phyloP scores from a whole-genome alignment of 1,284 basidiomycete species.

The Tilletia walkeri region DNA sequence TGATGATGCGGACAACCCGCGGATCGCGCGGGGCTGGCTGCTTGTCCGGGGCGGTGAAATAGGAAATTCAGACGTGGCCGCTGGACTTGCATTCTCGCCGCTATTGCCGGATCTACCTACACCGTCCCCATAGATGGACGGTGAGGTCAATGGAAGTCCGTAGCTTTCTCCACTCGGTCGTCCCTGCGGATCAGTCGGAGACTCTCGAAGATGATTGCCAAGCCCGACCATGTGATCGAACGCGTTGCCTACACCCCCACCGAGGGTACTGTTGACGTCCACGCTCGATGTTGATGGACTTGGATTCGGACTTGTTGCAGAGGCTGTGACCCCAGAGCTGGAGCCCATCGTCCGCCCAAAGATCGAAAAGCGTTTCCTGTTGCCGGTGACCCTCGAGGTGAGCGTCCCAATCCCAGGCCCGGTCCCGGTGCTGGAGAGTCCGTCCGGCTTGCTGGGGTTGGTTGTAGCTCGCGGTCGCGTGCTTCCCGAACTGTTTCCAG shows the following conservation, averaged over 20 bases:
- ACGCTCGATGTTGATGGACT: constrained; percentile 3
- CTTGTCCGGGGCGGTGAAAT: too few species aligned
- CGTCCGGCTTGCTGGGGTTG: too few species aligned
- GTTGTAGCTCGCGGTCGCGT: too few species aligned
- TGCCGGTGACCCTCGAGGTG: neutral
- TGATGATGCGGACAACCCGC: neutral
- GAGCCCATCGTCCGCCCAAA: constrained; percentile 1
- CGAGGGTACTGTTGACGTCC: constrained; percentile 1
- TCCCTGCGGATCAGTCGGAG: neutral
- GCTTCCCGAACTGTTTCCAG: too few species aligned
- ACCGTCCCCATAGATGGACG: neutral
- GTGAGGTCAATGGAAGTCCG: neutral
- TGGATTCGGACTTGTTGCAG: neutral
- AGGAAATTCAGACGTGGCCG: neutral
- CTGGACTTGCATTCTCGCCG: neutral
- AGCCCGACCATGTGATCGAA: too few species aligned
- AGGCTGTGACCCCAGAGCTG: neutral
- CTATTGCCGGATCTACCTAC: neutral
- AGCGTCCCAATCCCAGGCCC: neutral
- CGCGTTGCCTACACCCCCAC: neutral
- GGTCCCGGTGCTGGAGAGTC: too few species aligned
- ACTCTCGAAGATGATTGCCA: too few species aligned
- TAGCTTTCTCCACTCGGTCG: neutral
- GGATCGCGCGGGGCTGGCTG: neutral
- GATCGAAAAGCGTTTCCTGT: neutral